Evolutionary conservation across 2,329 filamentous ascomycete species (phyloP).

Genomic region (Colletotrichum chlorophyti): DNA sequence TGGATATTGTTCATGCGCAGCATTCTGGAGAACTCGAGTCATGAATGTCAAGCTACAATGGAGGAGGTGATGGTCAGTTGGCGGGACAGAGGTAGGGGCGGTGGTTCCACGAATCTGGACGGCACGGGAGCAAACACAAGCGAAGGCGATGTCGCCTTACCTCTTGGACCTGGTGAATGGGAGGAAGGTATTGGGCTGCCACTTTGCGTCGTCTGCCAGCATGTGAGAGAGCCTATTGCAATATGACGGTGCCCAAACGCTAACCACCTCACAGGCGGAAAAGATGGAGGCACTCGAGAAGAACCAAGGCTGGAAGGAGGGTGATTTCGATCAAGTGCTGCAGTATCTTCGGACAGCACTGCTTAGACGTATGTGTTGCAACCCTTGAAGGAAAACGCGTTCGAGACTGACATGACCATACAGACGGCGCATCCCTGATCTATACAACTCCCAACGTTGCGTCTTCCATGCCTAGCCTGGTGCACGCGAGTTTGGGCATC

Average conservation of each 20-base stretch:
- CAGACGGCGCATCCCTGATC: constrained; percentile 84
- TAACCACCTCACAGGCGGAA: constrained; percentile 65
- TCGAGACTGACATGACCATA: constrained; percentile 31
- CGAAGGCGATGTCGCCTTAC: constrained; percentile 74
- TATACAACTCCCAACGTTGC: constrained; percentile 81
- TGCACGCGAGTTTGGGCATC: constrained; percentile 87
- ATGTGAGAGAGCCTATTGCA: constrained; percentile 60
- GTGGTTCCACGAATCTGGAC: constrained; percentile 68
- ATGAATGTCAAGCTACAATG: constrained; percentile 81
- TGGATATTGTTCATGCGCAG: constrained; percentile 88
- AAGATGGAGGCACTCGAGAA: constrained; percentile 91
- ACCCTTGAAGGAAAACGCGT: neutral
- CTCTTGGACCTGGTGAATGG: constrained; percentile 89
- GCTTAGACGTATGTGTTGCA: constrained; percentile 72
- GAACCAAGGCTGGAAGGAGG: constrained; percentile 91
- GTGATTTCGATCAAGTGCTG: constrained; percentile 93
- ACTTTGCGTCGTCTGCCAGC: constrained; percentile 94
- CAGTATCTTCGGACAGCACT: constrained; percentile 91
- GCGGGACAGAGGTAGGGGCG: constrained; percentile 76
- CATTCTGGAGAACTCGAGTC: constrained; percentile 75
- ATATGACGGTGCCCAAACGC: neutral
- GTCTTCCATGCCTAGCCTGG: constrained; percentile 78
- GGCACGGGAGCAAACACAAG: constrained; percentile 63
- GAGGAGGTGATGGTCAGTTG: constrained; percentile 84
- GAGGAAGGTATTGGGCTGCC: constrained; percentile 87